Base-by-base conservation (phyloP, 2,329 filamentous ascomycete species). In the Ascochyta fabae region DNA sequence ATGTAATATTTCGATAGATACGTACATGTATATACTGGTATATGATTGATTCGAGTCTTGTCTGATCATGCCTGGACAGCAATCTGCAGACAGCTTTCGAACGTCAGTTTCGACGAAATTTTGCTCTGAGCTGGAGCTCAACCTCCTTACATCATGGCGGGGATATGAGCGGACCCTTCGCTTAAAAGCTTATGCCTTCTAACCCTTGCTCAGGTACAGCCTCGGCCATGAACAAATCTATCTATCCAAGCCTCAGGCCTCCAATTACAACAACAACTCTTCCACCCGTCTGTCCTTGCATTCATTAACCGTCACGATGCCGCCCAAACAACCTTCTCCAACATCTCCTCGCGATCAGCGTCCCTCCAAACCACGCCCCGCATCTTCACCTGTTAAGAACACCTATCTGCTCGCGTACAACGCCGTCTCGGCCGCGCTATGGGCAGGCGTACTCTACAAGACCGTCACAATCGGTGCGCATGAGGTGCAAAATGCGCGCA, bases 371-470 rank as follows among this genome's bases (percentile, higher is more conserved):
- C 13, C 16, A 8, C 51, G 38, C 50, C 10, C 27, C 10, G 44
- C 39, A 5, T 58, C 40, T 16, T 61, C 54, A 26, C 64, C 56
- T 6, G 36, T 69, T 39, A 74, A 74, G 34, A 70, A 62, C 13
- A 48, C 65, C 6, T 96, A 97, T 79, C 86, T 98, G 49, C 83
- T 93, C 70, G 79, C 87, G 66, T 99, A 98, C 84, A 98, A 98
- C 78, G 83, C 86, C 67, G 71, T 88, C 62, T 96, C 88, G 48
- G 86, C 92, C 58, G 73, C 86, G 22, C 84, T 94, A 48, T 99
- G 95, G 95, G 78, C 84, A 36, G 84, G 86, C 16, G 87, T 97
- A 49, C 85, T 97, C 36, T 83, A 85, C 50, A 86, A 90, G 57
- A 88, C 90, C 3, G 67, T 87, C 24, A 77, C 86, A 50, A 82